These are phyloP conservation scores for Adenanthera pavonina DNA, from an alignment of 306 rosid species.

Conservation along the genomic window DNA sequence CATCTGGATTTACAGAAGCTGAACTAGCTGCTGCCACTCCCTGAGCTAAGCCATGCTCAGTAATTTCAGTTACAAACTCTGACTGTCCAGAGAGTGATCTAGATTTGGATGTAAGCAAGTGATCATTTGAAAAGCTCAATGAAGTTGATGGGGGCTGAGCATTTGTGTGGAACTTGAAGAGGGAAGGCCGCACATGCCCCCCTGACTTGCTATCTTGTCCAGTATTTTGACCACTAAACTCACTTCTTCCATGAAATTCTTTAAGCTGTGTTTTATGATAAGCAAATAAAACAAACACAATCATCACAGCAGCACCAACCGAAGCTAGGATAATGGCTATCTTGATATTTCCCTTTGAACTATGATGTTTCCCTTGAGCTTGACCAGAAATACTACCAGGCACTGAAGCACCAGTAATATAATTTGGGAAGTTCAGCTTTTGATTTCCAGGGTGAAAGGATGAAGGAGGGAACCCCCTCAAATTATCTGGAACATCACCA, in stretches of 20 bases:
- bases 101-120: slow-evolving; percentile 79
- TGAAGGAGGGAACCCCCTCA: slow-evolving; percentile 62
- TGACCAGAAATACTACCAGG: slow-evolving; percentile 46
- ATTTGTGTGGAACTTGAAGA: slow-evolving; percentile 75
- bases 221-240: slow-evolving; percentile 61
- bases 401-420: slow-evolving; percentile 49
- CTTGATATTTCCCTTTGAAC: slow-evolving; percentile 73
- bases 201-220: slow-evolving; percentile 76
- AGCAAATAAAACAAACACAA: slow-evolving; percentile 83
- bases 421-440: slow-evolving; percentile 49
- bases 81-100: slow-evolving; percentile 77
- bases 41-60: slow-evolving; percentile 61
- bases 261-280: slow-evolving; percentile 81
- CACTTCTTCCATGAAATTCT: slow-evolving; percentile 80
- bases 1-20: slow-evolving; percentile 61
- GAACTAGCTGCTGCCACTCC: slow-evolving; percentile 66
- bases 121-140: slow-evolving; percentile 86
- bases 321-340: slow-evolving; percentile 94
- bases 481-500: slow-evolving; percentile 74
- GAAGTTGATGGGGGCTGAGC: slow-evolving; percentile 72
- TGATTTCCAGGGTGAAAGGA: slow-evolving; percentile 85
- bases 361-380: slow-evolving; percentile 40
- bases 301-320: slow-evolving; percentile 89
- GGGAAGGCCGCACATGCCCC: slow-evolving; percentile 68
- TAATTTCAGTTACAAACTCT: slow-evolving; percentile 72